These are phyloP conservation scores for Fusarium vanettenii DNA, from an alignment of 2,329 filamentous ascomycete genomes.

Conservation along the genomic window DNA sequence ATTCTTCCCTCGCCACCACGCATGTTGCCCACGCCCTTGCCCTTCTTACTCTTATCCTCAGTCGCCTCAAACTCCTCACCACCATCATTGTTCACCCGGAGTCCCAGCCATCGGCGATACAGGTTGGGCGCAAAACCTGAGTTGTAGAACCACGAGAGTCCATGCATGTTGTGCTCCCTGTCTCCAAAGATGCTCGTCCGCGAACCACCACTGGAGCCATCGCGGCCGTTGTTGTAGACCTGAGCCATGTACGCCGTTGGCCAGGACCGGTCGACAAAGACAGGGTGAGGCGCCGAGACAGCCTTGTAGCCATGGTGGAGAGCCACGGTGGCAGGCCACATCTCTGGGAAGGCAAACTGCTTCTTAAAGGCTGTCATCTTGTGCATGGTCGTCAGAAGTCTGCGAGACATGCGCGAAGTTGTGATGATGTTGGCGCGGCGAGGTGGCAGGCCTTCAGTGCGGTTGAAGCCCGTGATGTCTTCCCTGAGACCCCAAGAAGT, in stretches of 20 bases:
- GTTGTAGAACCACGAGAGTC: conserved; percentile 93
- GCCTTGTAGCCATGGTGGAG: conserved; percentile 94
- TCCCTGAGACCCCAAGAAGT: conserved; percentile 87
- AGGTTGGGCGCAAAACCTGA: conserved; percentile 83
- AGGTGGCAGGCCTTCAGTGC: conserved; percentile 67
- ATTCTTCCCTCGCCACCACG: conserved; percentile 82
- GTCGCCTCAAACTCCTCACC: conserved; percentile 80
- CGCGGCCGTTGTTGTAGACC: conserved; percentile 82
- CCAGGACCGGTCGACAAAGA: conserved; percentile 90
- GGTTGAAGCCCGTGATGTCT: conserved; percentile 87
- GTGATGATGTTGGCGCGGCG: conserved; percentile 92
- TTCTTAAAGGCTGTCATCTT: conserved; percentile 85
- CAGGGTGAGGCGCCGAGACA: conserved; percentile 88
- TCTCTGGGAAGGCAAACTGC: conserved; percentile 93
- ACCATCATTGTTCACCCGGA: conserved; percentile 81
- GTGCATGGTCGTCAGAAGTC: conserved; percentile 88
- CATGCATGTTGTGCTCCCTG: conserved; percentile 87
- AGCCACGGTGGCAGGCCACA: conserved; percentile 91
- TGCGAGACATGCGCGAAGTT: conserved; percentile 83
- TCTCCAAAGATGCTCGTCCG: conserved; percentile 82
- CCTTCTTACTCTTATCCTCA: conserved; percentile 63
- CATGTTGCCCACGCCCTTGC: conserved; percentile 62
- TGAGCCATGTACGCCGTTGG: conserved; percentile 80
- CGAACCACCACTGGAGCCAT: conserved; percentile 79
- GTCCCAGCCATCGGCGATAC: conserved; percentile 87